Conservation (phyloP, 495 filamentous ascomycete species). For the Thozetella sp. region DNA sequence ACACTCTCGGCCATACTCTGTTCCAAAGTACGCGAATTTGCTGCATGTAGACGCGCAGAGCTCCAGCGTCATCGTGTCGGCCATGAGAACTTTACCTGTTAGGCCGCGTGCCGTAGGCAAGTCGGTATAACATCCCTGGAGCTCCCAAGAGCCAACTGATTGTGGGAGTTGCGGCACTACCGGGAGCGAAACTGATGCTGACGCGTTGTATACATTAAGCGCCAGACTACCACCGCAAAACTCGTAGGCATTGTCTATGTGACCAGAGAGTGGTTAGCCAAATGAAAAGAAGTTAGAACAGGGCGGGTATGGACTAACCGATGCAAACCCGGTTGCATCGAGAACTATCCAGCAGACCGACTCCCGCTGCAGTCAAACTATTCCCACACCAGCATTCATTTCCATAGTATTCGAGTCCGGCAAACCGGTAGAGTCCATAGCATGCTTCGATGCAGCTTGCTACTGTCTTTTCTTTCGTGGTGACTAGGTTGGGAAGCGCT, state of each 20-base stretch:
- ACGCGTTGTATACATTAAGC: not conserved
- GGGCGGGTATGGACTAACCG: not conserved
- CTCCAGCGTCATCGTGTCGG: slow-evolving; percentile 25
- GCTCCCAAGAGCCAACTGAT: not conserved
- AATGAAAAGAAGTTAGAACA: too few relatives aligned
- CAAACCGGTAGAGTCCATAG: slow-evolving; percentile 6
- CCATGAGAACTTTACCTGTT: slow-evolving; percentile 10
- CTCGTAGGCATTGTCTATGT: not conserved
- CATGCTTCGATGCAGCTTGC: not conserved
- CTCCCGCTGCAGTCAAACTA: slow-evolving; percentile 9
- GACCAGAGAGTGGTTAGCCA: not conserved
- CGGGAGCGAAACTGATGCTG: too few relatives aligned
- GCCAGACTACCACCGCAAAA: not conserved
- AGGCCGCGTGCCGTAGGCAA: slow-evolving; percentile 19
- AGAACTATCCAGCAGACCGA: not conserved
- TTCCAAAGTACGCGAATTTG: slow-evolving; percentile 26
- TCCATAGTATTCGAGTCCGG: slow-evolving; percentile 21
- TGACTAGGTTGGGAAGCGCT: slow-evolving; percentile 10
- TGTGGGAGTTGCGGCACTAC: not conserved
- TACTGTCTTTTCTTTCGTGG: not conserved
- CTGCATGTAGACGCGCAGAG: slow-evolving; percentile 25
- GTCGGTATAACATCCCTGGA: not conserved
- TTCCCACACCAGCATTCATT: slow-evolving; percentile 18
- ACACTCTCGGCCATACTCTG: slow-evolving; percentile 20
- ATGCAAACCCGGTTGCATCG: not conserved